Evolutionary conservation across 2,329 filamentous ascomycete genomes (phyloP), one percentile per base, ranked within the genome.

Genomic region (Phyllosticta paracitricarpa): DNA sequence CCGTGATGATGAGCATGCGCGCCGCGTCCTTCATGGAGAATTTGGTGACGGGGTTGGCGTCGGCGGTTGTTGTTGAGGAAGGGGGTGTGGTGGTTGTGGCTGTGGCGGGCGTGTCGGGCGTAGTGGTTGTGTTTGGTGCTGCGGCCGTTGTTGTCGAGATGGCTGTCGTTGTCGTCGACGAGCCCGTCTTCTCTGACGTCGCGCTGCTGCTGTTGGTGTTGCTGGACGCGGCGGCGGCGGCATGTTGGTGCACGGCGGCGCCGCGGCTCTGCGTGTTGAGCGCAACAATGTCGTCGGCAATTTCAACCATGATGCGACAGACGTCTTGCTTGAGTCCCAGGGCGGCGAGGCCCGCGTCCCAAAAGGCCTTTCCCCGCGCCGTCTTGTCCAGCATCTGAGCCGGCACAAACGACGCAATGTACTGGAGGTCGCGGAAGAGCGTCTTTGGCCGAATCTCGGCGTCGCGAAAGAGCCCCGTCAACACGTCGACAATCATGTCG

Each of bases 1-100:
- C 94, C 1, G 92, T 93, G 70, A 97, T 94, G 64, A 90, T 88
- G 81, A 90, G 91, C 86, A 97, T 94, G 66, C 83, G 85, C 2
- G 89, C 92, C 0, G 91, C 93, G 71, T 97, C 91, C 53, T 85
- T 81, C 70, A 94, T 84, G 61, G 82, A 85, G 73, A 90, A 87
- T 55, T 85, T 82, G 61, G 85, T 81, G 2, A 84, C 77, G 0
- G 81, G 76, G 17, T 65, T 63, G n/a, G 64, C 61, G 28, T 30
- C 28, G 3, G 26, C 8, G 26, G 26, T 6, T 2, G n/a, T n/a
- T n/a, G n/a, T n/a, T n/a, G n/a, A n/a, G n/a, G n/a, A n/a, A n/a
- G 28, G 28, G 19, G 57, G 51, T 17, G 64, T 17, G 22, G 68
- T 66, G 57, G 69, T 67, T 1, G 68, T 53, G 66, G 66, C 7